A percentile compares a stretch with the other conserved stretches of the same genome.
phyloP scores from a whole-genome alignment of 352 stramenopile species.

The Plasmopara viticola region DNA sequence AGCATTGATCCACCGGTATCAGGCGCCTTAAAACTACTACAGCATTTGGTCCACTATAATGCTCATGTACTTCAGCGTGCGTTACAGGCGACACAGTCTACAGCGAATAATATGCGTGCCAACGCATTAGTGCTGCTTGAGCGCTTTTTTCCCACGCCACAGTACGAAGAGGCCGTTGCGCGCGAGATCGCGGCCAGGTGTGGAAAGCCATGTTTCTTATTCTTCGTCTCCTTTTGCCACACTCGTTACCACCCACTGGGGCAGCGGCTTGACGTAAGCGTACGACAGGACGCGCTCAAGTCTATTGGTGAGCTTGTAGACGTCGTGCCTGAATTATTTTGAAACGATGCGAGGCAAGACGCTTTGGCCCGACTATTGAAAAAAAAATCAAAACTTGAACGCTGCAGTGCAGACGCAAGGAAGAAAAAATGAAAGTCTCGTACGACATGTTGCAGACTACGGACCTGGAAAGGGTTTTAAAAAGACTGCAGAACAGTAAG shows the following conservation, averaged over 20 bases:
- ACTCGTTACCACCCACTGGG: slow-evolving; percentile 72
- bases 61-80: slow-evolving; percentile 67
- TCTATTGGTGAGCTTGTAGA: too few relatives aligned
- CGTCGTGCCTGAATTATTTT: slow-evolving; percentile 49
- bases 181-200: slow-evolving; percentile 56
- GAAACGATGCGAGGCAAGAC: slow-evolving; percentile 43
- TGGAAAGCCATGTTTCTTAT: slow-evolving; percentile 64
- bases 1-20: slow-evolving; percentile 55
- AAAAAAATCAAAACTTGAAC: slow-evolving; percentile 76
- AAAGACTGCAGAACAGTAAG: slow-evolving; percentile 35
- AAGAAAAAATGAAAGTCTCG: slow-evolving; percentile 73
- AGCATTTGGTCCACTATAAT: slow-evolving; percentile 74
- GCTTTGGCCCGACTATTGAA: slow-evolving; percentile 55
- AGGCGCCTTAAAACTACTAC: slow-evolving; percentile 58
- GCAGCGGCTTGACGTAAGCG: slow-evolving; percentile 68
- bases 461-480: too few relatives aligned
- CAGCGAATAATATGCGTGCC: slow-evolving; percentile 48
- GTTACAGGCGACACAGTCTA: slow-evolving; percentile 42
- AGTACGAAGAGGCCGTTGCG: slow-evolving; percentile 81
- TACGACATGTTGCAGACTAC: slow-evolving; percentile 48
- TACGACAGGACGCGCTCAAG: slow-evolving; percentile 73
- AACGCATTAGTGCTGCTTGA: slow-evolving; percentile 74
- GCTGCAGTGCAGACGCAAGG: slow-evolving; percentile 53
- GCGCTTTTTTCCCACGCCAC: slow-evolving; percentile 62
- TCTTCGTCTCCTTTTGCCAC: slow-evolving; percentile 57